These are phyloP conservation scores for Sphenostylis stenocarpa DNA, from an alignment of 306 rosid genomes.

Conservation along the genomic window DNA sequence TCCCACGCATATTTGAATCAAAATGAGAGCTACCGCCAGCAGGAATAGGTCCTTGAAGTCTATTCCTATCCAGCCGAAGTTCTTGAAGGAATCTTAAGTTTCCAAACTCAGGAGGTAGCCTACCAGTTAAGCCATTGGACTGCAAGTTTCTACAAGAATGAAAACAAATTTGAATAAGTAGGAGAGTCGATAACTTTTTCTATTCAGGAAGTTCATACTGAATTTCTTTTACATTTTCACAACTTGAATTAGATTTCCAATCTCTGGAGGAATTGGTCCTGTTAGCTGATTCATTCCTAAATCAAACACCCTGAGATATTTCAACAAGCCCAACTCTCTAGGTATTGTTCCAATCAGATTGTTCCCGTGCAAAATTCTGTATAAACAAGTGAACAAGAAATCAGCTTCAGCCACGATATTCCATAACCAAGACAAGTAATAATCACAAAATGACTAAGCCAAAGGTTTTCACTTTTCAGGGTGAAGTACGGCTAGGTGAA, in stretches of 20 bases:
- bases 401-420: constrained; percentile 30
- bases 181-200: constrained; percentile 23
- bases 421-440: neutral
- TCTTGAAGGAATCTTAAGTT: constrained; percentile 74
- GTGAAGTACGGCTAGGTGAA: neutral
- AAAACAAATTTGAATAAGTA: constrained; percentile 28
- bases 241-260: constrained; percentile 61
- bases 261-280: constrained; percentile 85
- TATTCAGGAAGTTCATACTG: constrained; percentile 17
- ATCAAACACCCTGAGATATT: constrained; percentile 69
- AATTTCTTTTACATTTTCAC: constrained; percentile 65
- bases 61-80: constrained; percentile 84
- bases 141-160: constrained; percentile 68
- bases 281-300: constrained; percentile 80
- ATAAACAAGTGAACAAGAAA: constrained; percentile 29
- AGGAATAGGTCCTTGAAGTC: constrained; percentile 79
- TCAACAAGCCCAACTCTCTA: constrained; percentile 69
- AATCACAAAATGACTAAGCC: constrained; percentile 17
- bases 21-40: constrained; percentile 42
- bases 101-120: constrained; percentile 69
- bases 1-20: constrained; percentile 47
- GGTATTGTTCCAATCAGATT: constrained; percentile 81
- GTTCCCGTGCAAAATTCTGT: constrained; percentile 76
- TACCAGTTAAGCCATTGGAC: constrained; percentile 81
- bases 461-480: neutral